phyloP scores from a whole-genome alignment of 352 stramenopile genomes.

The Globisporangium radiosum region DNA sequence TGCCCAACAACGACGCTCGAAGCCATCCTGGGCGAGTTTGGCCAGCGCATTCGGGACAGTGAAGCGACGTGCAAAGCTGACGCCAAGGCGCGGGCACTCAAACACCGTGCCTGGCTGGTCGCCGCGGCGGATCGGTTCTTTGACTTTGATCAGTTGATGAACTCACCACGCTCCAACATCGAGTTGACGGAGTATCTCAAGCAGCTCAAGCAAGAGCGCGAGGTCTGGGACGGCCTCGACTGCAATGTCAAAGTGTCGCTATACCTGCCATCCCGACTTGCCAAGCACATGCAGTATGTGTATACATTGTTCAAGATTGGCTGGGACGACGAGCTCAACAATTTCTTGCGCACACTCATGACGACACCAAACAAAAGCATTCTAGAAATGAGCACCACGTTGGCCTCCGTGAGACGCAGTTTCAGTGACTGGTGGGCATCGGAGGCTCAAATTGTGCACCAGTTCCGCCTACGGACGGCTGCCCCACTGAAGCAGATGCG shows the following conservation, averaged over 20 bases:
- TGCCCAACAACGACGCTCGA: background rate
- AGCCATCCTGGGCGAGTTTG: background rate
- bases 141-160: constrained; percentile 21
- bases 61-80: background rate
- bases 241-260: background rate
- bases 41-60: background rate
- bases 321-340: background rate
- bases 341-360: background rate
- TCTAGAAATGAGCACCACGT: background rate
- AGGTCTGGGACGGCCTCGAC: background rate
- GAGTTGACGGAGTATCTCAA: constrained; percentile 3
- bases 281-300: constrained; percentile 1
- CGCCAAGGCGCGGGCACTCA: background rate
- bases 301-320: background rate
- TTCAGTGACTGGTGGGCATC: too few relatives aligned
- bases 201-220: constrained; percentile 9
- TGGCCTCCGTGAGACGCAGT: too few relatives aligned
- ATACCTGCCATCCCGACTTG: constrained; percentile 2
- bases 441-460: too few relatives aligned
- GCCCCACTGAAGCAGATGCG: constrained; percentile 11
- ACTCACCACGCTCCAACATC: constrained; percentile 2
- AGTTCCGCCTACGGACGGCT: background rate
- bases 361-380: background rate
- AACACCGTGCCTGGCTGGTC: background rate
- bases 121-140: background rate